These are phyloP conservation scores for Penicillium cataractarum DNA, from an alignment of 495 filamentous ascomycete species.

Conservation along the genomic window DNA sequence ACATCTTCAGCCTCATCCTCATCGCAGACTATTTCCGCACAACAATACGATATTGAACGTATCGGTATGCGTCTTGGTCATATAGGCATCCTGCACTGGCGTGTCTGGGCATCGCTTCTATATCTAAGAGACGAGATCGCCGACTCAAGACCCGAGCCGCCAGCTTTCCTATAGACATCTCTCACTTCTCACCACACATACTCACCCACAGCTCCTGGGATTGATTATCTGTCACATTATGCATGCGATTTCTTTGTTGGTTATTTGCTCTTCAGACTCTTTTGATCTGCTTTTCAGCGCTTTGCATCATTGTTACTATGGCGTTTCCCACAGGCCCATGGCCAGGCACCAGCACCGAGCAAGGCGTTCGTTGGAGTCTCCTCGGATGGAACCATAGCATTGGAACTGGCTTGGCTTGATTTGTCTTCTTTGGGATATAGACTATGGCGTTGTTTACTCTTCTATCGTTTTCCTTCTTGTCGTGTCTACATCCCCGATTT, in stretches of 20 bases:
- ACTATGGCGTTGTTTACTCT: neutral
- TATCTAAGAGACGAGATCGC: conserved; percentile 54
- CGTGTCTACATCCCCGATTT: neutral
- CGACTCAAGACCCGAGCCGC: conserved; percentile 23
- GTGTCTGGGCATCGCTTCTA: conserved; percentile 76
- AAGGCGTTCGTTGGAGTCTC: conserved; percentile 3
- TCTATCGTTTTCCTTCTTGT: neutral
- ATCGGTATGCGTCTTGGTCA: conserved; percentile 77
- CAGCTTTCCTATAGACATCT: conserved; percentile 17
- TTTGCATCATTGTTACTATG: conserved; percentile 31
- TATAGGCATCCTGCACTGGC: conserved; percentile 81
- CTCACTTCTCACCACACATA: conserved; percentile 3
- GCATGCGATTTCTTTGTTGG: neutral
- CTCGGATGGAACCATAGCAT: conserved; percentile 5
- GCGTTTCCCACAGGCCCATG: conserved; percentile 4
- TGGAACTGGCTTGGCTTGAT: neutral
- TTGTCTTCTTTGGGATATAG: neutral
- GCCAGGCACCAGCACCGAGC: conserved; percentile 4
- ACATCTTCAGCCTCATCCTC: conserved; percentile 15
- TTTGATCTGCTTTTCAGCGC: conserved; percentile 42
- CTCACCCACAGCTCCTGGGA: neutral
- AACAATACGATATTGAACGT: conserved; percentile 60
- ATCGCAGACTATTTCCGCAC: conserved; percentile 24
- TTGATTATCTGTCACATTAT: neutral
- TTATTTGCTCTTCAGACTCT: neutral